A percentile compares a stretch with the other conserved stretches of the same genome.
Evolutionary conservation across 2,329 filamentous ascomycete species (phyloP).

Genomic region (Zasmidium angulare): DNA sequence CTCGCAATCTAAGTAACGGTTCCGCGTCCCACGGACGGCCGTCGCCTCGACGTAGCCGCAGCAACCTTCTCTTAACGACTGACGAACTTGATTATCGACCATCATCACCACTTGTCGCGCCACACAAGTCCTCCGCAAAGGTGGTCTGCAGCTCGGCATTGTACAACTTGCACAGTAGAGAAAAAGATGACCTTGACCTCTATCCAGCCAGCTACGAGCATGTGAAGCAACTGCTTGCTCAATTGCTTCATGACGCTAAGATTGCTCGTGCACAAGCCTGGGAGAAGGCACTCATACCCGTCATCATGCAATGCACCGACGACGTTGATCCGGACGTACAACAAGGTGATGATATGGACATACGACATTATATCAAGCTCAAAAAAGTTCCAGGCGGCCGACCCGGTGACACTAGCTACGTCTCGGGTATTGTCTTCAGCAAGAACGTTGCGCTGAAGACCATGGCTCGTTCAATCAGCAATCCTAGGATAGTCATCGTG

Average conservation of each 20-base stretch:
- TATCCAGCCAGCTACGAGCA: slow-evolving; percentile 86
- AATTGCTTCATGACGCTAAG: slow-evolving; percentile 74
- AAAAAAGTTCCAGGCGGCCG: slow-evolving; percentile 93
- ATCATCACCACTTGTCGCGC: slow-evolving; percentile 17
- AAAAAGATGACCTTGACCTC: slow-evolving; percentile 61
- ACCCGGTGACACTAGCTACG: slow-evolving; percentile 90
- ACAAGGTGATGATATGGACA: slow-evolving; percentile 91
- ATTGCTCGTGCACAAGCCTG: slow-evolving; percentile 74
- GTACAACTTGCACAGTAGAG: slow-evolving; percentile 67
- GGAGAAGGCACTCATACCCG: slow-evolving; percentile 88
- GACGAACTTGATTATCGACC: slow-evolving; percentile 25
- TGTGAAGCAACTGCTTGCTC: slow-evolving; percentile 78
- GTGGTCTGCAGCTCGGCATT: slow-evolving; percentile 77
- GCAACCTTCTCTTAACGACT: slow-evolving; percentile 53
- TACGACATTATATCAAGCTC: slow-evolving; percentile 93
- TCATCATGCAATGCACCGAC: slow-evolving; percentile 85
- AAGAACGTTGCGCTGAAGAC: slow-evolving; percentile 96
- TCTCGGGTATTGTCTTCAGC: slow-evolving; percentile 94
- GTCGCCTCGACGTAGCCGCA: slow-evolving; percentile 67
- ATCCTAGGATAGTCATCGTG: slow-evolving; percentile 86
- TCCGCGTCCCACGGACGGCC: slow-evolving; percentile 69
- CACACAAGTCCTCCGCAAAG: slow-evolving; percentile 29
- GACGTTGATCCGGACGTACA: slow-evolving; percentile 93
- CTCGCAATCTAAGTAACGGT: slow-evolving; percentile 80
- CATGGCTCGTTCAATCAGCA: slow-evolving; percentile 83